A percentile compares a stretch with the other conserved stretches of the same genome.
phyloP scores from a whole-genome alignment of 2,329 filamentous ascomycete species.

The Elsinoe perseae region DNA sequence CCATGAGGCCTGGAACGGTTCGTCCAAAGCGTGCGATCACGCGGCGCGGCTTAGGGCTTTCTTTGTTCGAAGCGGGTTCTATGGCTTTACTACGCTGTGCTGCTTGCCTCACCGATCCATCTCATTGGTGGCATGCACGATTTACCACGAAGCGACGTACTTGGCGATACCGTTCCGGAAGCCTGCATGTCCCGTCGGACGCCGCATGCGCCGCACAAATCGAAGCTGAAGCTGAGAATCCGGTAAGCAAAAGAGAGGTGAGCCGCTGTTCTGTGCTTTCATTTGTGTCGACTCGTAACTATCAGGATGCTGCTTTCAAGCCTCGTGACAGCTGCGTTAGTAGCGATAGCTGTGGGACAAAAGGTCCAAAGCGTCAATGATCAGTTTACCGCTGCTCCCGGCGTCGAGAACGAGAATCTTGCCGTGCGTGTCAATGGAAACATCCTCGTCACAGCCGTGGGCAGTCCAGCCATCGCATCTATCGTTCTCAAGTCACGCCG shows the following conservation, averaged over 20 bases:
- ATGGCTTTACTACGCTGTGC: background rate
- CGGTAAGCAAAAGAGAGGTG: background rate
- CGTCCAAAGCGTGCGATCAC: background rate
- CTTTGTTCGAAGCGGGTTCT: background rate
- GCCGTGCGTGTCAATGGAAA: background rate
- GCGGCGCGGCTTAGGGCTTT: background rate
- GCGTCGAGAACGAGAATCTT: background rate
- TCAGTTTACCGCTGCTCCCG: background rate
- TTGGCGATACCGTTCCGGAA: slow-evolving; percentile 3
- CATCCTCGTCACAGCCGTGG: background rate
- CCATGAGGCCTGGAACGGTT: slow-evolving; percentile 1
- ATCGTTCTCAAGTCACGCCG: background rate
- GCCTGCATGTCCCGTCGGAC: background rate
- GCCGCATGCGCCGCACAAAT: slow-evolving; percentile 3
- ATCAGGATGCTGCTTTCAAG: background rate
- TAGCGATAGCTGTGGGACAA: background rate
- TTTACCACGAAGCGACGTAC: background rate
- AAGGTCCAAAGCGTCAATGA: background rate
- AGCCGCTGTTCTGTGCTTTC: background rate
- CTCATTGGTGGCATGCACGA: background rate
- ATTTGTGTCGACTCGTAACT: background rate
- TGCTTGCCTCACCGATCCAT: background rate
- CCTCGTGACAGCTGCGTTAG: background rate
- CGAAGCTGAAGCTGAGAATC: background rate
- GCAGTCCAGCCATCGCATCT: background rate